Base-by-base conservation (phyloP, 805 yeast genomes). In the Candida patagonica region DNA sequence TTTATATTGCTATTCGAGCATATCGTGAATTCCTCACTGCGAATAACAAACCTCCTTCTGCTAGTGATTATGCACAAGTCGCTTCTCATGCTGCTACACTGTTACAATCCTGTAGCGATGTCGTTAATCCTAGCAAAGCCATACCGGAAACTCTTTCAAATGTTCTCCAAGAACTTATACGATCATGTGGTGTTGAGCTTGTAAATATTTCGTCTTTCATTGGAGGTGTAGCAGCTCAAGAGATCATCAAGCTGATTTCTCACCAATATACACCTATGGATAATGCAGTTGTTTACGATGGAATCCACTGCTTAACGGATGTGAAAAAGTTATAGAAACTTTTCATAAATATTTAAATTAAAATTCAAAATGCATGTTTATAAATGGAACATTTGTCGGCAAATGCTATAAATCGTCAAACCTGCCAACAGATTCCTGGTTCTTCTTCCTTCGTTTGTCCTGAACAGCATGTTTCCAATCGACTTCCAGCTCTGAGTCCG, bases 391-490 rank as follows among this genome's bases (percentile, higher is more conserved):
- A n/a, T n/a, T n/a, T n/a, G n/a, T n/a, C n/a, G n/a, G n/a, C n/a
- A 9, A 15, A 13, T 19, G 7, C 34, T 48, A 53, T 31, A 53
- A 32, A 35, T 50, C 57, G 32, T 48, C 55, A 32, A 53, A 53
- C n/a, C 51, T 42, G 4, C 42, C 41, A n/a, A 46, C 42, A 5
- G 35, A 40, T 6, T 32, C 41, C 21, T 31, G 47, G 17, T 58
- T 60, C 57, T 76, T 80, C 47, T 67, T 67, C 12, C 42, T 38
- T 56, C 85, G 88, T 45, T 70, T 76, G 35, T 72, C 71, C 46
- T 74, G 63, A 1, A 89, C 80, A 19, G 80, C 53, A 23, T 81
- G 88, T 61, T 92, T 92, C 98, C 97, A 92, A 61, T 92, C 97
- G 30, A 66, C 71, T 38, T 68, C 73, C 2, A 62, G 61, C 37